Conservation (phyloP, 164 flowering plant genomes). For the Aristolochia californica region DNA sequence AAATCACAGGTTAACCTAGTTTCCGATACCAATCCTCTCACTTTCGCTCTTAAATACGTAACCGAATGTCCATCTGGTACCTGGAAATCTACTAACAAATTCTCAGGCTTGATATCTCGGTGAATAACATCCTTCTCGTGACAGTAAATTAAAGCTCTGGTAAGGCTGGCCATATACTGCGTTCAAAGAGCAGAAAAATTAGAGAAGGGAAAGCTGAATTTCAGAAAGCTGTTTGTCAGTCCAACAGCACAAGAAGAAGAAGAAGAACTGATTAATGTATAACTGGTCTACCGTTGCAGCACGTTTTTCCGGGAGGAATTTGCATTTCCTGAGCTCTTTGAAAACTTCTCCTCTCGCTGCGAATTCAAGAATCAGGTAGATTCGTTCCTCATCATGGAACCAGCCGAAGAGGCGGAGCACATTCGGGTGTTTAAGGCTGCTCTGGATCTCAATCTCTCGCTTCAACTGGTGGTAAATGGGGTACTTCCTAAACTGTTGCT, state of each 20-base stretch:
- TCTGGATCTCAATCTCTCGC: constrained; percentile 87
- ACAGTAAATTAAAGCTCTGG: constrained; percentile 79
- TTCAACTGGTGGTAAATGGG: constrained; percentile 47
- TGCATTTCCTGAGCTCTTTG: constrained; percentile 32
- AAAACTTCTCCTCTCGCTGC: constrained; percentile 80
- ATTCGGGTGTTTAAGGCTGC: constrained; percentile 58
- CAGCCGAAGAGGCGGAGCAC: constrained; percentile 72
- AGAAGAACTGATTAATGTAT: too few relatives aligned
- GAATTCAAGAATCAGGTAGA: constrained; percentile 73
- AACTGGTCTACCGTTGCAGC: constrained; percentile 47
- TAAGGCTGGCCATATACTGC: constrained; percentile 81
- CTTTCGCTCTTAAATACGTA: neutral
- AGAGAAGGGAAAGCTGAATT: too few relatives aligned
- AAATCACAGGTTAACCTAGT: neutral
- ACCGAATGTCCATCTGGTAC: constrained; percentile 17
- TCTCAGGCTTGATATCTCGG: constrained; percentile 96
- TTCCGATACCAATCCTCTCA: neutral
- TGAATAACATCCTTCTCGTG: constrained; percentile 93
- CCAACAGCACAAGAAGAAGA: too few relatives aligned
- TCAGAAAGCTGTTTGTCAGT: too few relatives aligned
- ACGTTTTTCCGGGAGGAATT: constrained; percentile 47
- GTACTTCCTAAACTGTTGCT: constrained; percentile 64
- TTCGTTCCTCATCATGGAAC: constrained; percentile 59
- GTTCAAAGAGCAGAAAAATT: constrained; percentile 2
- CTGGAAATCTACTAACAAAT: constrained; percentile 87